Percentiles rank a stretch among this genome's conserved stretches.
These are phyloP conservation scores for Cylindrotheca closterium DNA, from an alignment of 108 stramenopile genomes.

Conservation along the genomic window DNA sequence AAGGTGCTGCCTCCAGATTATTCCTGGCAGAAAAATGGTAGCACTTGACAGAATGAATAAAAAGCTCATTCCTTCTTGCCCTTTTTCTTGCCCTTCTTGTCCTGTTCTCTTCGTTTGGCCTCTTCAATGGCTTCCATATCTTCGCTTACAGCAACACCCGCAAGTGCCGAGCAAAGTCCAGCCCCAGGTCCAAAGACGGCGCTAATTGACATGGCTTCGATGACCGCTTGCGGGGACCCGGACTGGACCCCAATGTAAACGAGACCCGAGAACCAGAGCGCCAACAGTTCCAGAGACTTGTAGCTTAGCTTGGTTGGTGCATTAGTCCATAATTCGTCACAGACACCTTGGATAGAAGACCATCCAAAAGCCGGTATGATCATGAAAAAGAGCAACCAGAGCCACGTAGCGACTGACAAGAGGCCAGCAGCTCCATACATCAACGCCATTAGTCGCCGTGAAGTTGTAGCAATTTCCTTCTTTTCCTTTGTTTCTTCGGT, in stretches of 20 bases:
- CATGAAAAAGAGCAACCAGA: slow-evolving; percentile 26
- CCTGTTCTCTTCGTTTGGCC: no score
- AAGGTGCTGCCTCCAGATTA: no score
- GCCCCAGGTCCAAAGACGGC: slow-evolving; percentile 41
- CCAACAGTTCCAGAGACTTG: slow-evolving; percentile 37
- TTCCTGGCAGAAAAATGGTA: no score
- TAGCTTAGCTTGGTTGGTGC: slow-evolving; percentile 29
- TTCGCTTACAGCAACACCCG: slow-evolving; percentile 11
- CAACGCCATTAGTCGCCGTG: slow-evolving; percentile 6
- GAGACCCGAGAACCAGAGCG: slow-evolving; percentile 20
- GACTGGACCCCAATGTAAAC: slow-evolving; percentile 24
- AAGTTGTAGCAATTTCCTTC: slow-evolving; percentile 7
- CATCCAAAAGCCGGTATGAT: slow-evolving; percentile 19
- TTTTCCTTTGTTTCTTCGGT: background rate
- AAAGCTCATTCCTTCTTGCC: no score
- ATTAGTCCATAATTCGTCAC: slow-evolving; percentile 33
- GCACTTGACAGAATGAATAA: no score
- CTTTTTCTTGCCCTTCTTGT: no score
- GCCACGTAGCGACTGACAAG: background rate
- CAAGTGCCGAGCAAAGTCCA: slow-evolving; percentile 23
- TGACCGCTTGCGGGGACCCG: background rate
- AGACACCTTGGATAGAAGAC: slow-evolving; percentile 13
- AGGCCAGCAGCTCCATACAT: slow-evolving; percentile 7
- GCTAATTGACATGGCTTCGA: slow-evolving; percentile 23
- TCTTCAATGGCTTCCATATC: no score